Base-by-base conservation (phyloP, 208 protist species). In the Leishmania guyanensis region DNA sequence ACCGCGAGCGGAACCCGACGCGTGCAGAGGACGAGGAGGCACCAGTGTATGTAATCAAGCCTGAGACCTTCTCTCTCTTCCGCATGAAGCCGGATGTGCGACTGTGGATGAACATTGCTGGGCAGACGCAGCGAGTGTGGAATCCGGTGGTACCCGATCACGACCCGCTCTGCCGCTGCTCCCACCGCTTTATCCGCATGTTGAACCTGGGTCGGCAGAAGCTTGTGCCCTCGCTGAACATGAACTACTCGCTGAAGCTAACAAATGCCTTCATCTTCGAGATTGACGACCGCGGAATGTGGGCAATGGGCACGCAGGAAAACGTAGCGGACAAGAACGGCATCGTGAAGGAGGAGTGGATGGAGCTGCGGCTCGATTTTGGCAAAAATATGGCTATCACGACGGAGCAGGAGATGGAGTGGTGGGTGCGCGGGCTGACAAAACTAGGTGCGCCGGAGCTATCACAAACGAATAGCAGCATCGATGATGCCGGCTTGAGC, bases 331-430 rank as follows among this genome's bases (percentile, higher is more conserved):
- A 78, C 2, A 87, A 89, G 69, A 92, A 92, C 58, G 89, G 86
- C 16, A 64, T 77, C 22, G 91, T 90, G 71, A 85, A 84, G 58
- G 92, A 97, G 78, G 85, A 95, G 85, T 97, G 94, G 92, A 89
- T 86, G 74, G 94, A 97, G 88, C 75, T 96, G 75, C 88, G 92
- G 16, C 81, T 97, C 29, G 90, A 97, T 82, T 97, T 92, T 82
- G 94, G 94, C 60, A 96, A 96, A 73, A 85, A 87, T 17, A 91
- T 95, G 83, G 81, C 85, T n/a, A 95, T 97, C 77, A 85, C 73
- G 75, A 96, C 91, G 14, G 94, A 95, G 86, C 92, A 95, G 79
- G 94, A 97, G 84, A 93, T 97, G 92, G 92, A 97, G 90, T 97
- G 94, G 94, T 97, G 94, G 92, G 89, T 96, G 84, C 89, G 91